Evolutionary conservation across 495 filamentous ascomycete species (phyloP).

Genomic region (Penicillium manginii): DNA sequence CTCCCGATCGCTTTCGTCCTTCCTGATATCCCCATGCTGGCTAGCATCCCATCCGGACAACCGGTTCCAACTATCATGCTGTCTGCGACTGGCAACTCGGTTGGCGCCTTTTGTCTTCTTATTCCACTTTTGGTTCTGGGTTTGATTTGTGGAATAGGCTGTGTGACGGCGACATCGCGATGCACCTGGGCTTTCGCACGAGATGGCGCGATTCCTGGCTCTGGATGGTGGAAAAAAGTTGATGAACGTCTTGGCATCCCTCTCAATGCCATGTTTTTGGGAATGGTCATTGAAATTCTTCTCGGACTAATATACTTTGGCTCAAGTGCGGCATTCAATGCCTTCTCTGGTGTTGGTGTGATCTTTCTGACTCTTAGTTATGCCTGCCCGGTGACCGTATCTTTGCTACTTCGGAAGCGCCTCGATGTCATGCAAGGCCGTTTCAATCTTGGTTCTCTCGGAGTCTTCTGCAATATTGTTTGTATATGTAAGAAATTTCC

Average conservation of each 20-base stretch:
- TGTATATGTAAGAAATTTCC: constrained; percentile 47
- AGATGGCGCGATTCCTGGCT: constrained; percentile 3
- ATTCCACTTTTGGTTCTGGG: constrained; percentile 31
- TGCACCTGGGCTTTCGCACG: constrained; percentile 66
- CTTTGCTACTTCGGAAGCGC: constrained; percentile 47
- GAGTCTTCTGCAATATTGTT: constrained; percentile 56
- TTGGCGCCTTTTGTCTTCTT: constrained; percentile 64
- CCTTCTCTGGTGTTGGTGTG: constrained; percentile 61
- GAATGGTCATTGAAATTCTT: constrained; percentile 52
- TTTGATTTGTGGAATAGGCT: constrained; percentile 4
- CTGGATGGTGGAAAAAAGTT: constrained; percentile 27
- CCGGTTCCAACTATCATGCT: constrained; percentile 22
- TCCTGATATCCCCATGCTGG: constrained; percentile 55
- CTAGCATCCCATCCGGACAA: constrained; percentile 58
- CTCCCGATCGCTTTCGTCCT: constrained; percentile 61
- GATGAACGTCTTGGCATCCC: constrained; percentile 51
- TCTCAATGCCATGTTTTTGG: constrained; percentile 50
- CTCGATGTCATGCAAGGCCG: constrained; percentile 46
- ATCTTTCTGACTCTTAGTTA: constrained; percentile 59
- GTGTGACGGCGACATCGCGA: constrained; percentile 39
- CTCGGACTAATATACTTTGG: constrained; percentile 61
- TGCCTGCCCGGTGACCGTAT: constrained; percentile 54
- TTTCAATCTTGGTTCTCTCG: constrained; percentile 59
- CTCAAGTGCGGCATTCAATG: constrained; percentile 57
- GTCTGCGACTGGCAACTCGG: constrained; percentile 2